Evolutionary conservation across 805 yeast genomes (phyloP).

Genomic region (Schwanniomyces yamadae): DNA sequence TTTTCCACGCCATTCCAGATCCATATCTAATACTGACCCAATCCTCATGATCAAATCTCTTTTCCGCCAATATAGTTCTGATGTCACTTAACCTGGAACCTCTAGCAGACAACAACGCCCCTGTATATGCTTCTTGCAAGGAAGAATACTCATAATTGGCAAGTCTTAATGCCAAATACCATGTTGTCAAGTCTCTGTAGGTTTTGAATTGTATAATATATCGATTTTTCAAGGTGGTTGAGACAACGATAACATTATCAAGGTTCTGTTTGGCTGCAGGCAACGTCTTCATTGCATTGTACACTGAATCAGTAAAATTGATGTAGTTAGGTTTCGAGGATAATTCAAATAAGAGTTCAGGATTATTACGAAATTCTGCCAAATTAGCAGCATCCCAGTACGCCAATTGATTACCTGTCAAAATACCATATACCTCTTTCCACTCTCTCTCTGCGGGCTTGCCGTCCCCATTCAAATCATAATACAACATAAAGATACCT

Average conservation of each 20-base stretch:
- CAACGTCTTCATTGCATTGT: slow-evolving; percentile 65
- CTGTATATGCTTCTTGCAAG: slow-evolving; percentile 94
- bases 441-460: slow-evolving; percentile 80
- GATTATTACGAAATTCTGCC: slow-evolving; percentile 52
- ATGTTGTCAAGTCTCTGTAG: slow-evolving; percentile 58
- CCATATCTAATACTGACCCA: slow-evolving; percentile 96
- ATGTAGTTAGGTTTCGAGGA: slow-evolving; percentile 79
- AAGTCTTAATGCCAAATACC: slow-evolving; percentile 84
- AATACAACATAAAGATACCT: slow-evolving; percentile 71
- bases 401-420: slow-evolving; percentile 88
- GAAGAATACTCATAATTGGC: slow-evolving; percentile 77
- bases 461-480: slow-evolving; percentile 81
- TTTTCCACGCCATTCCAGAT: slow-evolving; percentile 96
- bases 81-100: slow-evolving; percentile 88
- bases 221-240: slow-evolving; percentile 90
- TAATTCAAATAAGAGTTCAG: slow-evolving; percentile 54
- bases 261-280: slow-evolving; percentile 65
- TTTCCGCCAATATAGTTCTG: slow-evolving; percentile 77
- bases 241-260: slow-evolving; percentile 78
- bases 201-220: slow-evolving; percentile 77
- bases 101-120: slow-evolving; percentile 87
- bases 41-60: slow-evolving; percentile 84
- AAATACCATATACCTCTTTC: slow-evolving; percentile 90
- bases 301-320: slow-evolving; percentile 86
- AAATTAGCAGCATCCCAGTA: slow-evolving; percentile 82